Evolutionary conservation across 1,139 yeast genomes (phyloP), one percentile per base, ranked within the genome.

Genomic region (Lodderomyces parapsilosis): DNA sequence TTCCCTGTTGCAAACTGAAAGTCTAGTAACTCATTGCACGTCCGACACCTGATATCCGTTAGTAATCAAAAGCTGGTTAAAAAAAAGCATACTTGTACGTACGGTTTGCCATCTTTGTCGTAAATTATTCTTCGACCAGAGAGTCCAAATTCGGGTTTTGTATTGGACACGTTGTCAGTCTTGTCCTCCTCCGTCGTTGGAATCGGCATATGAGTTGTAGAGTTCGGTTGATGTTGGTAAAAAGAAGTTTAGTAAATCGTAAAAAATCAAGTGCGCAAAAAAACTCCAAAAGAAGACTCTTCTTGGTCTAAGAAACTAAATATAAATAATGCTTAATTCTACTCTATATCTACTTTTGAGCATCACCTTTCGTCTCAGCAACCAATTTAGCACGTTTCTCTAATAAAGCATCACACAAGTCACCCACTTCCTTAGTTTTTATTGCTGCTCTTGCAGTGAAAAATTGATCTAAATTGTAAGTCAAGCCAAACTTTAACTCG

Each of bases 31-130:
- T 89, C 65, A 62, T 89, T 89, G 59, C 97, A 91, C 4, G 95
- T 68, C 43, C 96, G 91, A 58, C 97, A 89, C 43, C 87, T 81
- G 44, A 25, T 43, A 48, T 28, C 24, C 17, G 9, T 22, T 30
- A 30, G 33, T 30, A 30, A 30, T 17, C 20, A 33, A 33, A 20
- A 8, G n/a, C n/a, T n/a, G n/a, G n/a, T n/a, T 2, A 17, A 10
- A 10, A 10, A n/a, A 7, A 8, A 10, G 4, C 11, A 58, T 41
- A 18, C 27, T 17, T 6, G 22, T 5, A 54, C 93, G 56, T 74
- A 86, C 86, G 96, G 96, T 63, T 87, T 89, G 1, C 97, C 97
- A 62, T 90, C 84, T 58, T 87, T 83, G 55, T 88, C 96, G 47
- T 86, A 84, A 19, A 88, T 65, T 49, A 89, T 85, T 55, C 79